Percentiles rank a stretch among this genome's conserved stretches.
Evolutionary conservation across 2,329 filamentous ascomycete species (phyloP).

Genomic region (Trichoderma oligosporum): DNA sequence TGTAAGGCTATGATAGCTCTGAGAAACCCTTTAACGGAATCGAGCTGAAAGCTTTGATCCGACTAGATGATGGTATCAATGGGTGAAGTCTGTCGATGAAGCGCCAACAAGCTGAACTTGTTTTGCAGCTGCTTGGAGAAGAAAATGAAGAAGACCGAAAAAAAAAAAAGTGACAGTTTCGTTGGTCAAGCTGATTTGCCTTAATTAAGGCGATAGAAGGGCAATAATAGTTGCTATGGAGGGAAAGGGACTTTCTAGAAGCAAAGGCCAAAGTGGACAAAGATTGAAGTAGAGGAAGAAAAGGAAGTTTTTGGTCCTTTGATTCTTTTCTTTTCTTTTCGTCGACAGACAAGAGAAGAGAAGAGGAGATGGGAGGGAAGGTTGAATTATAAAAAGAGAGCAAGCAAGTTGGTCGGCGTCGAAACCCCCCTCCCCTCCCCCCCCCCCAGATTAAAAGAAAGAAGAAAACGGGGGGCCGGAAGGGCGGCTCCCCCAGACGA

Average conservation of each 20-base stretch:
- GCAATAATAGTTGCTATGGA: neutral
- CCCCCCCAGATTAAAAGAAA: too few relatives aligned
- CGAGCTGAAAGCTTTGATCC: too few relatives aligned
- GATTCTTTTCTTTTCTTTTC: neutral
- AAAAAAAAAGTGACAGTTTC: neutral
- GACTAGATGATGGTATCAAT: neutral
- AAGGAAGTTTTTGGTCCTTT: neutral
- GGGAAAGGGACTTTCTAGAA: neutral
- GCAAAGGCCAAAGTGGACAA: constrained; percentile 4
- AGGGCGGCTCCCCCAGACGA: constrained; percentile 15
- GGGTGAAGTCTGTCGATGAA: neutral
- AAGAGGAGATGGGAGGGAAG: constrained; percentile 8
- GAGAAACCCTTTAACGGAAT: neutral
- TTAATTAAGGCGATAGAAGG: neutral
- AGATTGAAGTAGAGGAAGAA: constrained; percentile 7
- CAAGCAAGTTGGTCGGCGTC: constrained; percentile 6
- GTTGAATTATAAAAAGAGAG: constrained; percentile 15
- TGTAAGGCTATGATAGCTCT: neutral
- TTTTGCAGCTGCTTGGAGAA: neutral
- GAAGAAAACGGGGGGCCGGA: constrained; percentile 1
- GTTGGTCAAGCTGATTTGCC: neutral
- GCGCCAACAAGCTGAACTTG: neutral
- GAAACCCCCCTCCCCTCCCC: too few relatives aligned
- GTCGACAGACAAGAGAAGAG: constrained; percentile 4
- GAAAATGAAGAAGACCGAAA: neutral